Percentiles rank a stretch among this genome's conserved stretches.
phyloP scores from a whole-genome alignment of 352 stramenopile species.

The Pythium oligandrum region DNA sequence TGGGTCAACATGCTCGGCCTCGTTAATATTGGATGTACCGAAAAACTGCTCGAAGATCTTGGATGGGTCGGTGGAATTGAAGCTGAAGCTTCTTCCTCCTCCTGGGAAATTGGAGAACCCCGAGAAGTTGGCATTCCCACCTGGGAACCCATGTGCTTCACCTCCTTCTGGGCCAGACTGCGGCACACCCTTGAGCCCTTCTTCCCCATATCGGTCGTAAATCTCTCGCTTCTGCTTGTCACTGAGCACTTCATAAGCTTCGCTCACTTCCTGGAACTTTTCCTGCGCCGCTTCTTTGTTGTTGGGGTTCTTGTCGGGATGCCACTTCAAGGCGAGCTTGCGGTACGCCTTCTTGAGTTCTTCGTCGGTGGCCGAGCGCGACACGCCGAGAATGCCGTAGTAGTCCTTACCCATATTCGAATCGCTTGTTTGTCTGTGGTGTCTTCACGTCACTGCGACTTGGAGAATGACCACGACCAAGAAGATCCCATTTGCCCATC shows the following conservation, averaged over 20 bases:
- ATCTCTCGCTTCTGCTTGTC: conserved; percentile 91
- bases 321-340: conserved; percentile 90
- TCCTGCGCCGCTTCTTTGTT: conserved; percentile 75
- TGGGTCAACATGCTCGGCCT: conserved; percentile 65
- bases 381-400: conserved; percentile 73
- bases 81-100: conserved; percentile 39
- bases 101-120: conserved; percentile 79
- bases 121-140: conserved; percentile 39
- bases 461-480: conserved; percentile 4
- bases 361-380: conserved; percentile 61
- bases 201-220: conserved; percentile 92
- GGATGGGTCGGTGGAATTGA: conserved; percentile 73
- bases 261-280: conserved; percentile 92
- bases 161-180: conserved; percentile 10
- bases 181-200: conserved; percentile 74
- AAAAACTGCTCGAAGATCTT: conserved; percentile 93
- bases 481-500: too few species aligned
- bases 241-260: conserved; percentile 92
- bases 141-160: conserved; percentile 6
- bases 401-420: conserved; percentile 80
- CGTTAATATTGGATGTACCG: conserved; percentile 73
- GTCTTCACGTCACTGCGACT: conserved; percentile 6
- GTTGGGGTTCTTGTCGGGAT: conserved; percentile 92
- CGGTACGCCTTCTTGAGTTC: conserved; percentile 85
- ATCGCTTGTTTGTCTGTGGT: conserved; percentile 1